Evolutionary conservation across 495 filamentous ascomycete genomes (phyloP).

Genomic region (Achaetomiella virescens): DNA sequence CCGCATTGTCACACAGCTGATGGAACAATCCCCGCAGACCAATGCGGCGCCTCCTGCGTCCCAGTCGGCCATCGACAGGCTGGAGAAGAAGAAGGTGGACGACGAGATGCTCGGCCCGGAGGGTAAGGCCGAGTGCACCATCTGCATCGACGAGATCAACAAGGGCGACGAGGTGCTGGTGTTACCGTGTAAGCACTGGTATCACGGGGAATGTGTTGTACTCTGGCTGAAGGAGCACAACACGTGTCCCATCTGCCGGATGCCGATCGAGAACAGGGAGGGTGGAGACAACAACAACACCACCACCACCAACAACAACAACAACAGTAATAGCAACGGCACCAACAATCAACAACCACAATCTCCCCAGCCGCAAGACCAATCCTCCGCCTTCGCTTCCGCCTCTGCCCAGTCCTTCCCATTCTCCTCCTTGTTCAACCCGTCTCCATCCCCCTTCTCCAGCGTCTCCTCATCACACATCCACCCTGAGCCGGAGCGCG

Average conservation of each 20-base stretch:
- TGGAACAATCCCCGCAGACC: conserved; percentile 69
- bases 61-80: conserved; percentile 60
- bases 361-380: background rate
- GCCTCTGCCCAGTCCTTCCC: background rate
- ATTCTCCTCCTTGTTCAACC: no score
- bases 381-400: background rate
- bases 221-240: conserved; percentile 83
- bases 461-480: background rate
- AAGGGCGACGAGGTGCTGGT: conserved; percentile 68
- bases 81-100: conserved; percentile 65
- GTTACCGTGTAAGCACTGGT: conserved; percentile 89
- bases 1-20: conserved; percentile 76
- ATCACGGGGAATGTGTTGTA: conserved; percentile 70
- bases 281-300: conserved; percentile 1
- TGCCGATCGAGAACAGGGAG: conserved; percentile 53
- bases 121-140: conserved; percentile 70
- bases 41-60: conserved; percentile 81
- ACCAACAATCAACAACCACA: background rate
- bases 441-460: background rate
- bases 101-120: conserved; percentile 58
- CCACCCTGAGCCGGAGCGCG: background rate
- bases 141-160: conserved; percentile 85
- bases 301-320: background rate
- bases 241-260: conserved; percentile 83
- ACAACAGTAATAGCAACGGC: background rate